These are phyloP conservation scores for Fusarium continuum DNA, from an alignment of 2,329 filamentous ascomycete species.

Conservation along the genomic window DNA sequence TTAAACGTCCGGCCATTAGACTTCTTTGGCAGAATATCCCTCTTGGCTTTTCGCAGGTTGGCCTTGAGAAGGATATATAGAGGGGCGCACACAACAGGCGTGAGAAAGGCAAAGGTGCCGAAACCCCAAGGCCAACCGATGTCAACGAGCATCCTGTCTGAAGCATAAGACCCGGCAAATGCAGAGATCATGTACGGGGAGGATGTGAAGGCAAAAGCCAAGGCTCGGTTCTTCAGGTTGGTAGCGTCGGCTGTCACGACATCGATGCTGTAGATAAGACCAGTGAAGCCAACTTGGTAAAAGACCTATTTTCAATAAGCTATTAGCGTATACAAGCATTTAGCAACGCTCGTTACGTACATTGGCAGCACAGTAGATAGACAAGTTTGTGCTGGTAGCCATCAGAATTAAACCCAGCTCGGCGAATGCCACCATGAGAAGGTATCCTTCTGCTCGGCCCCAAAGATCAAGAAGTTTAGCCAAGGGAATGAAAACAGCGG, in stretches of 20 bases:
- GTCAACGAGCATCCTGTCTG: slow-evolving; percentile 42
- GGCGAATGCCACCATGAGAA: slow-evolving; percentile 34
- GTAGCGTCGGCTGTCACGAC: slow-evolving; percentile 17
- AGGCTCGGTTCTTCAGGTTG: slow-evolving; percentile 9
- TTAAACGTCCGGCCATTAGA: slow-evolving; percentile 55
- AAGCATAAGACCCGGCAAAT: slow-evolving; percentile 50
- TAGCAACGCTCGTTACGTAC: slow-evolving; percentile 18
- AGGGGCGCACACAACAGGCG: slow-evolving; percentile 62
- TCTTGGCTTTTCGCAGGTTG: slow-evolving; percentile 64
- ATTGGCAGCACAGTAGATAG: slow-evolving; percentile 61
- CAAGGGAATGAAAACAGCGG: slow-evolving; percentile 8
- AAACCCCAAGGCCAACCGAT: slow-evolving; percentile 56
- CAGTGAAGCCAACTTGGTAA: slow-evolving; percentile 10
- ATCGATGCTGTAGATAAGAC: slow-evolving; percentile 11
- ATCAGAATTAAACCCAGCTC: slow-evolving; percentile 65
- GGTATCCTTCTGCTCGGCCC: slow-evolving; percentile 15
- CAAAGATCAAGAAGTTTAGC: slow-evolving; percentile 19
- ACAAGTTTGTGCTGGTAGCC: slow-evolving; percentile 59
- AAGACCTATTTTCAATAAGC: background rate
- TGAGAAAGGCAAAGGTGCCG: slow-evolving; percentile 68
- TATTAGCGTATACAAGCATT: fast-evolving
- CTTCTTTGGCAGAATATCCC: slow-evolving; percentile 52
- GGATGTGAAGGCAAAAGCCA: slow-evolving; percentile 51
- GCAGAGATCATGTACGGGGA: slow-evolving; percentile 58
- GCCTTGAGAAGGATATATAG: slow-evolving; percentile 62